phyloP scores from a whole-genome alignment of 2,329 filamentous ascomycete genomes.

The Cladobotryum mycophilum region DNA sequence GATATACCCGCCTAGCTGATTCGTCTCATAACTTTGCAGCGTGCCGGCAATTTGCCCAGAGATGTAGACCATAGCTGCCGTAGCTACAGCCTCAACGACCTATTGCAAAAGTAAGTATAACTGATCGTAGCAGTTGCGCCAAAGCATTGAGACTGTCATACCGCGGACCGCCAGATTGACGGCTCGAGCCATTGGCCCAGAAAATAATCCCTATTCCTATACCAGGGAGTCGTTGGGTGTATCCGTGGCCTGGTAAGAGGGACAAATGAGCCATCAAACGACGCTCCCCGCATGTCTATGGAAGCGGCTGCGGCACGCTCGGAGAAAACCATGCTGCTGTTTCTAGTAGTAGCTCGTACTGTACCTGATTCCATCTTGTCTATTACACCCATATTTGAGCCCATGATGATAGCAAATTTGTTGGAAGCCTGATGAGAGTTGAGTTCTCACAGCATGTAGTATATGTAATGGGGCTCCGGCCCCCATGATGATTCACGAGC shows the following conservation, averaged over 20 bases:
- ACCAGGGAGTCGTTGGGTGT: conserved; percentile 17
- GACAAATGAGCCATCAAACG: conserved; percentile 19
- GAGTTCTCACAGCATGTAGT: neutral
- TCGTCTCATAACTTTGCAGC: conserved; percentile 22
- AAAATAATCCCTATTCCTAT: conserved; percentile 19
- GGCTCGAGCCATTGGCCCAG: conserved; percentile 19
- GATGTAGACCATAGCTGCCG: conserved; percentile 23
- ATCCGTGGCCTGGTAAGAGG: conserved; percentile 12
- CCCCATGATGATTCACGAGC: no score
- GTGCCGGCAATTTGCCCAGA: conserved; percentile 26
- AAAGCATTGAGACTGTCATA: conserved; percentile 7
- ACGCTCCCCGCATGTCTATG: conserved; percentile 7
- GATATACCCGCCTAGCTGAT: conserved; percentile 24
- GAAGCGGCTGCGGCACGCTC: neutral
- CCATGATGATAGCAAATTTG: neutral
- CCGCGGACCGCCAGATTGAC: conserved; percentile 22
- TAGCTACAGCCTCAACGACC: conserved; percentile 26
- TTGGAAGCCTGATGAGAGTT: no score
- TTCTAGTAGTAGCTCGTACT: no score
- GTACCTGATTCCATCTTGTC: no score
- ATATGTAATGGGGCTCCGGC: neutral
- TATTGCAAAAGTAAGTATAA: conserved; percentile 4
- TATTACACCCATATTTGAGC: no score
- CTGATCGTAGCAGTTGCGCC: neutral
- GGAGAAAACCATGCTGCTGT: neutral